Percentiles rank a stretch among this genome's conserved stretches.
Conservation (phyloP, 2,329 filamentous ascomycete genomes). For the Ustilaginoidea virens region DNA sequence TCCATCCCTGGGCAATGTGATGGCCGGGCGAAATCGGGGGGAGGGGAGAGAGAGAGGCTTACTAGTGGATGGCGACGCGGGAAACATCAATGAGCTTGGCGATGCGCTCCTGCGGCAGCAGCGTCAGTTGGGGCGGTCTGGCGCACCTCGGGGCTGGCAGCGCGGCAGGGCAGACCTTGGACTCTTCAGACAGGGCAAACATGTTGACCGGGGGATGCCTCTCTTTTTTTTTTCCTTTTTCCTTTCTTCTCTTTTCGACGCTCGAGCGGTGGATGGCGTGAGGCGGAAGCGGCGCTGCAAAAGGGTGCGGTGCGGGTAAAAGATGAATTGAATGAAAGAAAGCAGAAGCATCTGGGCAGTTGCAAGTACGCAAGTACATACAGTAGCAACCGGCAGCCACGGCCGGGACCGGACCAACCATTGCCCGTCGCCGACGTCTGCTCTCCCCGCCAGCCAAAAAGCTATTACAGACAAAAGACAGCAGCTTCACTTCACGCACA, state of each 20-base stretch:
- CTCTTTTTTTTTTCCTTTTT: background rate
- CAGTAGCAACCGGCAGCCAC: no score
- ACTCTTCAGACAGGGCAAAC: conserved; percentile 79
- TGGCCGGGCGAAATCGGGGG: background rate
- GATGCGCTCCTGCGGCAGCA: conserved; percentile 68
- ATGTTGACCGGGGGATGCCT: conserved; percentile 25
- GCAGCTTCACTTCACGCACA: no score
- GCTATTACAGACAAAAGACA: no score
- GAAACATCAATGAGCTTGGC: conserved; percentile 91
- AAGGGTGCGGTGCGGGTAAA: no score
- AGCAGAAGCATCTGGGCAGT: no score
- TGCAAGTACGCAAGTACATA: no score
- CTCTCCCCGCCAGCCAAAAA: no score
- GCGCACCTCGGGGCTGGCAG: background rate
- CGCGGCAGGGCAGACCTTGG: conserved; percentile 50
- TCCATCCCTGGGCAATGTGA: no score
- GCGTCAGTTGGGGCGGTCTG: background rate
- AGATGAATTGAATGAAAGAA: no score
- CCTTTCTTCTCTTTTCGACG: background rate
- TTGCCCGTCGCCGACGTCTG: no score
- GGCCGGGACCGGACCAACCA: no score
- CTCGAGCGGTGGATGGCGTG: background rate
- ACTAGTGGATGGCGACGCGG: conserved; percentile 92
- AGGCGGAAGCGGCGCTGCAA: no score
- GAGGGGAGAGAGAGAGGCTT: conserved; percentile 19